These are phyloP conservation scores for Scutellaria barbata DNA, from an alignment of 257 asterid species.

Conservation along the genomic window DNA sequence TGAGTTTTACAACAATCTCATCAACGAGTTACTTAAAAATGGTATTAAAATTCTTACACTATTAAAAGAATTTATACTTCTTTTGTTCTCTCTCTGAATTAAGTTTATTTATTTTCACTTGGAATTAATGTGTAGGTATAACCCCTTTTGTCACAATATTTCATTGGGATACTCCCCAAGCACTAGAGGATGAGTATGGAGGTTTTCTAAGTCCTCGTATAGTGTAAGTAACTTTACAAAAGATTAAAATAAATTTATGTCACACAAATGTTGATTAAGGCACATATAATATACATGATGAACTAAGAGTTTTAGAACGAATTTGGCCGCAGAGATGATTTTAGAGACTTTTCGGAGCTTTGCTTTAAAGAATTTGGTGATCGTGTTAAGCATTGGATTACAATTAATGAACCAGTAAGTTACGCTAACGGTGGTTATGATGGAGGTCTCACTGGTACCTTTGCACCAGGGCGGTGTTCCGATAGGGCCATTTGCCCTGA, in stretches of 20 bases:
- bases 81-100: too few species aligned
- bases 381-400: constrained; percentile 63
- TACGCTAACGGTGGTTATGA: constrained; percentile 54
- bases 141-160: constrained; percentile 62
- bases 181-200: constrained; percentile 63
- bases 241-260: too few species aligned
- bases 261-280: neutral
- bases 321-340: constrained; percentile 53
- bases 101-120: too few species aligned
- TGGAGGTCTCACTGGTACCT: constrained; percentile 33
- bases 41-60: constrained; percentile 39
- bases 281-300: neutral
- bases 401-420: constrained; percentile 54
- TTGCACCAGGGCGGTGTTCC: constrained; percentile 68
- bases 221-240: constrained; percentile 47
- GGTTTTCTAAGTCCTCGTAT: constrained; percentile 61
- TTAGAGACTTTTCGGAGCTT: constrained; percentile 47
- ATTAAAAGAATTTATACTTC: too few species aligned
- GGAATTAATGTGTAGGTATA: constrained; percentile 44
- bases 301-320: neutral
- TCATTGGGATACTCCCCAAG: constrained; percentile 87
- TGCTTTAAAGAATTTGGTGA: constrained; percentile 70
- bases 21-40: constrained; percentile 58
- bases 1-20: constrained; percentile 59
- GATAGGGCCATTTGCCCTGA: constrained; percentile 44